phyloP scores from a whole-genome alignment of 768 basidiomycete species.

The Heimioporus sp. region DNA sequence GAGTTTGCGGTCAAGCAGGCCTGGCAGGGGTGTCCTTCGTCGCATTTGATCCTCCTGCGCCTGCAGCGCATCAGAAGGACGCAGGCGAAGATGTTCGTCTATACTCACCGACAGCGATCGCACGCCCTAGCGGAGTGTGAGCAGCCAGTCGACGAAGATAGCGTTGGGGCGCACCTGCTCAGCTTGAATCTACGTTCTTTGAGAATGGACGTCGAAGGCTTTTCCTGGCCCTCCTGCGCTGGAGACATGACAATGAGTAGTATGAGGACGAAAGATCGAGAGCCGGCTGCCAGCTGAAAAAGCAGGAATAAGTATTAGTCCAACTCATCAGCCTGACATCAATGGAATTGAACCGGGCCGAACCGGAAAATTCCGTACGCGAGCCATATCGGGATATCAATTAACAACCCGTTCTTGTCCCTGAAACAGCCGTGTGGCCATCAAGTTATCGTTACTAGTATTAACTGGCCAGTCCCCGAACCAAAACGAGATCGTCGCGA shows the following conservation, averaged over 20 bases:
- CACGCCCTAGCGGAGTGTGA: slow-evolving; percentile 59
- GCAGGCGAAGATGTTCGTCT: neutral
- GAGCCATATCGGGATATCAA: slow-evolving; percentile 28
- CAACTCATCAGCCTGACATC: slow-evolving; percentile 11
- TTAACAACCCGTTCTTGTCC: slow-evolving; percentile 2
- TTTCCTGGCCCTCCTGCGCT: slow-evolving; percentile 39
- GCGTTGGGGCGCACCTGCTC: slow-evolving; percentile 56
- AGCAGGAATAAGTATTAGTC: slow-evolving; percentile 27
- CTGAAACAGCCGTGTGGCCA: slow-evolving; percentile 27
- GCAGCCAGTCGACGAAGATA: neutral
- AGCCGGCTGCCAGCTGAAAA: slow-evolving; percentile 1
- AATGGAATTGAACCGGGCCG: slow-evolving; percentile 21
- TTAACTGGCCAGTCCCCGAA: slow-evolving; percentile 15
- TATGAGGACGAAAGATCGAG: slow-evolving; percentile 9
- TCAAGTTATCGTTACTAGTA: neutral
- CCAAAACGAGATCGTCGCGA: slow-evolving; percentile 20
- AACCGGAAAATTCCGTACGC: slow-evolving; percentile 22
- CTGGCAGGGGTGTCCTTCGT: slow-evolving; percentile 87
- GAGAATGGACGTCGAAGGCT: slow-evolving; percentile 48
- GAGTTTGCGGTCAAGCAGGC: slow-evolving; percentile 83
- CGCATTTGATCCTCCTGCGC: slow-evolving; percentile 82
- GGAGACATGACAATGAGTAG: slow-evolving; percentile 26
- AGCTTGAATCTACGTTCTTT: slow-evolving; percentile 87
- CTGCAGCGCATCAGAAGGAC: slow-evolving; percentile 34
- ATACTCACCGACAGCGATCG: slow-evolving; percentile 83